Evolutionary conservation across 1,139 yeast species (phyloP).

Genomic region (Taiozyma sp.): DNA sequence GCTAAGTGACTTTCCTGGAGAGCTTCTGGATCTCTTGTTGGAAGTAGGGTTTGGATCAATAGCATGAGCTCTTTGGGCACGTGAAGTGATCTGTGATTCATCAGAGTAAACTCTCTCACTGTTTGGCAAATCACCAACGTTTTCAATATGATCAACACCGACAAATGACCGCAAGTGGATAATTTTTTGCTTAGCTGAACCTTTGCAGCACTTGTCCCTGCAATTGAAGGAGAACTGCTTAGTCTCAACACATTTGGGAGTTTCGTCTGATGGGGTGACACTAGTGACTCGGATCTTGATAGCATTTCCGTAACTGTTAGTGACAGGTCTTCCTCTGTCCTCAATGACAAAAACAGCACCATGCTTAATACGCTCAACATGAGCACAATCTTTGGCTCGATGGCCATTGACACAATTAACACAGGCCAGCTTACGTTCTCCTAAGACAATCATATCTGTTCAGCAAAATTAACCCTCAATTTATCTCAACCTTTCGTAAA

Average conservation of each 20-base stretch:
- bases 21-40: not conserved
- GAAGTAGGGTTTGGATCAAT: not conserved
- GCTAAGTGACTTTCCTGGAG: not conserved
- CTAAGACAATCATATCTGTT: not conserved
- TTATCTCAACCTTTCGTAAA: too few relatives aligned
- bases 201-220: not conserved
- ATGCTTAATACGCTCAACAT: not conserved
- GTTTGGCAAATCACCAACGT: not conserved
- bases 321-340: slow-evolving; percentile 8
- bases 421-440: slow-evolving; percentile 6
- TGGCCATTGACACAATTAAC: slow-evolving; percentile 8
- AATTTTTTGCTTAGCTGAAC: not conserved
- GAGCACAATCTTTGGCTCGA: slow-evolving; percentile 6
- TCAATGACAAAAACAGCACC: slow-evolving; percentile 4
- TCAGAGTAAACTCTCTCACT: not conserved
- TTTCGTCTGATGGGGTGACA: not conserved
- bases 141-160: not conserved
- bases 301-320: not conserved
- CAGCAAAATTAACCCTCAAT: not conserved
- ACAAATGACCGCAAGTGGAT: not conserved
- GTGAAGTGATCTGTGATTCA: not conserved
- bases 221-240: not conserved
- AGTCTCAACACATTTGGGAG: not conserved
- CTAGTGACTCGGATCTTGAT: not conserved
- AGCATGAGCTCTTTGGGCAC: not conserved